Percentiles rank a stretch among this genome's conserved stretches.
These are phyloP conservation scores for Pichia sp. DNA, from an alignment of 1,139 yeast species.

Conservation along the genomic window DNA sequence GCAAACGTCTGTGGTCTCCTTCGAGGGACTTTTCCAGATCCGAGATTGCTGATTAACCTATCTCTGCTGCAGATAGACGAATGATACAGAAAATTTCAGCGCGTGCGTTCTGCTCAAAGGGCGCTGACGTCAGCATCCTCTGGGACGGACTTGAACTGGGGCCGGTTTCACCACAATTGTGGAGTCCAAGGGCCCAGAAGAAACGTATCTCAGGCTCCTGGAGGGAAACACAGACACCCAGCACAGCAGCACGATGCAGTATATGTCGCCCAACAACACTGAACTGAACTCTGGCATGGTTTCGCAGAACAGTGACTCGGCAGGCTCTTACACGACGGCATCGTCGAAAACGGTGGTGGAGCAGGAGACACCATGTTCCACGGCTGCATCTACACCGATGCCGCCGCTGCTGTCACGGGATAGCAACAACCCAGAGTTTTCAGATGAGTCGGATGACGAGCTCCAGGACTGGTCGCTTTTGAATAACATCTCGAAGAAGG, in stretches of 20 bases:
- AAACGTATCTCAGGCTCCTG: neutral
- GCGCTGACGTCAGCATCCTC: neutral
- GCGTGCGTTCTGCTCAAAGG: neutral
- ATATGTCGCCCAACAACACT: neutral
- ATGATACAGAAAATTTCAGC: neutral
- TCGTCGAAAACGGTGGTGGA: neutral
- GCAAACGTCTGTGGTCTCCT: neutral
- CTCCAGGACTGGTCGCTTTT: constrained; percentile 66
- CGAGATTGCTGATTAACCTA: no score
- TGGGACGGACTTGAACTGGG: neutral
- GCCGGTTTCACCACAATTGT: neutral
- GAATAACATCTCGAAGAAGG: constrained; percentile 39
- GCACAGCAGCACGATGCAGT: neutral
- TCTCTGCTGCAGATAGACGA: no score
- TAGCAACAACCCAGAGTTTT: constrained; percentile 10
- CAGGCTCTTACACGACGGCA: neutral
- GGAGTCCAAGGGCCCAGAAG: neutral
- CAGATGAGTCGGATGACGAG: constrained; percentile 52
- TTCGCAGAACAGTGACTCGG: neutral
- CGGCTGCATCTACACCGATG: constrained; percentile 7
- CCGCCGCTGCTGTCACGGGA: constrained; percentile 8
- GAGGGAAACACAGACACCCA: neutral
- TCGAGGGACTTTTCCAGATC: neutral
- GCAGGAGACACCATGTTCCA: constrained; percentile 2
- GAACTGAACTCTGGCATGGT: neutral